Evolutionary conservation across 2,329 filamentous ascomycete genomes (phyloP), one percentile per base, ranked within the genome.

Genomic region (Aspergillus texensis): DNA sequence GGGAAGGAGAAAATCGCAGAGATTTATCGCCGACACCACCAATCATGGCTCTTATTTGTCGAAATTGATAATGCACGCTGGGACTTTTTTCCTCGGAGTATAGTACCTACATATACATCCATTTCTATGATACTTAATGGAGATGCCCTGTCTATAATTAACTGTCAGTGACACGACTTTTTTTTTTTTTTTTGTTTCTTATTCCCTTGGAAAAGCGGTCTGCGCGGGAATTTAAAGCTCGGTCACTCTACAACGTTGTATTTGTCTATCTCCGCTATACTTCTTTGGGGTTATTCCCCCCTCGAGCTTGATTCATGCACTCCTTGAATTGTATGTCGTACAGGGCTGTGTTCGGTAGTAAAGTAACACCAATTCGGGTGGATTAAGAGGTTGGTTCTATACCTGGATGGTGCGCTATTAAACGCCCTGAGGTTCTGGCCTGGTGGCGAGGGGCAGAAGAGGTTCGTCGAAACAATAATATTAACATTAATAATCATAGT

Each of bases 181-280:
- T 41, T 19, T n/a, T 41, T 19, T 21, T 21, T 21, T 21, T 21
- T 21, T 21, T 21, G 21, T 21, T 26, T 26, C 26, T 28, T 28
- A 28, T 6, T 28, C 6, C 26, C 6, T 48, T 19, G 21, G 67
- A 68, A 58, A 66, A 67, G 67, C 67, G 67, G 67, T 67, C 67
- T 68, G 64, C 64, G 62, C 67, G 61, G 63, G 58, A 61, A 34
- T 16, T 62, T 46, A 28, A 58, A 58, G 62, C 62, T 64, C 50
- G 56, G 36, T 50, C 30, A 21, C 45, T 43, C 28, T 36, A 39
- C 34, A n/a, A 39, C 32, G 41, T 50, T 46, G 57, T 58, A 59
- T 53, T 28, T 32, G 21, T 34, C 34, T 21, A 41, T 10, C 19
- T 11, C 32, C 30, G 19, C 52, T 39, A 36, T 55, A 24, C 32